Conservation (phyloP, 805 yeast species). For the Pichia exigua region DNA sequence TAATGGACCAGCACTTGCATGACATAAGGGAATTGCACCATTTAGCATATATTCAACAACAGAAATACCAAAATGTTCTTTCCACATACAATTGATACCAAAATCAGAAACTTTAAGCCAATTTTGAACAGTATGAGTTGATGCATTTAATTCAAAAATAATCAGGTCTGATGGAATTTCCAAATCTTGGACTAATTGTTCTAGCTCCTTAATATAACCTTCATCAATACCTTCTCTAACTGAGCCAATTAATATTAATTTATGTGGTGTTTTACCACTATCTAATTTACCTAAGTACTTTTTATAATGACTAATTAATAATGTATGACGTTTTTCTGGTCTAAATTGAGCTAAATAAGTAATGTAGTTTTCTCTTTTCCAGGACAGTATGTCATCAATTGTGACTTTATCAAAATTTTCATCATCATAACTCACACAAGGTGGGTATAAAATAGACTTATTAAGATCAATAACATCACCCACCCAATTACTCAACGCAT, state of each 20-base stretch:
- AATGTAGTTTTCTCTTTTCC: conserved; percentile 32
- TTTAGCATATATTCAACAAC: conserved; percentile 87
- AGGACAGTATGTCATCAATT: conserved; percentile 10
- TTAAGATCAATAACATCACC: conserved; percentile 20
- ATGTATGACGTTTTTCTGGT: conserved; percentile 84
- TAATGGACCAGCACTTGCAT: conserved; percentile 93
- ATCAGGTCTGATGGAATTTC: conserved; percentile 32
- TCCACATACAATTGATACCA: conserved; percentile 98
- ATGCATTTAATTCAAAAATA: conserved; percentile 51
- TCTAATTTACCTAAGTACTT: conserved; percentile 34
- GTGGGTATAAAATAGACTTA: conserved; percentile 67
- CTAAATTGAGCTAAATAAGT: conserved; percentile 86
- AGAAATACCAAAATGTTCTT: conserved; percentile 97
- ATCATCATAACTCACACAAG: conserved; percentile 44
- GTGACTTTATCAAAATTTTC: conserved; percentile 31
- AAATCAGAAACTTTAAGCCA: conserved; percentile 50
- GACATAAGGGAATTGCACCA: conserved; percentile 83
- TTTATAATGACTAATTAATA: conserved; percentile 59
- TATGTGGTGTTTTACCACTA: conserved; percentile 33
- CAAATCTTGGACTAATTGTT: conserved; percentile 34
- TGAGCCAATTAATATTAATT: conserved; percentile 72
- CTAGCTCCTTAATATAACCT: conserved; percentile 44
- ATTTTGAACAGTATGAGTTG: conserved; percentile 52
- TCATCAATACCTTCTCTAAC: conserved; percentile 67
- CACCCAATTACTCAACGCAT: conserved; percentile 50